These are phyloP conservation scores for Umbelopsis sp. DNA, from an alignment of 192 early-diverging fungal genomes.

Conservation along the genomic window DNA sequence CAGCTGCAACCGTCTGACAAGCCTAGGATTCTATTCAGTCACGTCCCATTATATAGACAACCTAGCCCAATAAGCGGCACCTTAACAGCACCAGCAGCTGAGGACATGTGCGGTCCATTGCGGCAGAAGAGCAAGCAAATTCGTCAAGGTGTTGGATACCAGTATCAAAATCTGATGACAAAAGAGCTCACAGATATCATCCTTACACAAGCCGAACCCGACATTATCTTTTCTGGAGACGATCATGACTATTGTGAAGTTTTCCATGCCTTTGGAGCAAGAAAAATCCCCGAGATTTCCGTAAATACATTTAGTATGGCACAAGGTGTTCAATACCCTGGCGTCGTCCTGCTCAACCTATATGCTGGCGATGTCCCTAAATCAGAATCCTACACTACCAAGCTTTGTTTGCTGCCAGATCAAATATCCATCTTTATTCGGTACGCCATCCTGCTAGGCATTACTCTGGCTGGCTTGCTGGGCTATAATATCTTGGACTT, in stretches of 20 bases:
- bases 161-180: conserved; percentile 87
- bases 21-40: conserved; percentile 76
- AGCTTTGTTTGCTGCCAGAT: conserved; percentile 66
- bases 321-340: conserved; percentile 57
- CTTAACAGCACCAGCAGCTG: neutral
- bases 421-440: conserved; percentile 63
- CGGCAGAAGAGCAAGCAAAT: conserved; percentile 56
- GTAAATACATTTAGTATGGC: conserved; percentile 67
- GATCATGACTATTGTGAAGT: conserved; percentile 92
- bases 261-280: conserved; percentile 38
- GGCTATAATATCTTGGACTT: neutral
- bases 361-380: neutral
- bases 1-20: neutral
- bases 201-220: conserved; percentile 61
- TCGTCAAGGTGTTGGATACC: conserved; percentile 70
- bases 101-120: conserved; percentile 67
- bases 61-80: conserved; percentile 39
- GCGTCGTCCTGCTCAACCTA: conserved; percentile 57
- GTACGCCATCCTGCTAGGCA: conserved; percentile 25
- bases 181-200: conserved; percentile 59
- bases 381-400: conserved; percentile 22
- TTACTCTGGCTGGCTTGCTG: conserved; percentile 13
- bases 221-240: conserved; percentile 84
- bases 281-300: conserved; percentile 50
- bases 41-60: conserved; percentile 84